phyloP scores from a whole-genome alignment of 2,329 filamentous ascomycete genomes.

The Chalara sp. region DNA sequence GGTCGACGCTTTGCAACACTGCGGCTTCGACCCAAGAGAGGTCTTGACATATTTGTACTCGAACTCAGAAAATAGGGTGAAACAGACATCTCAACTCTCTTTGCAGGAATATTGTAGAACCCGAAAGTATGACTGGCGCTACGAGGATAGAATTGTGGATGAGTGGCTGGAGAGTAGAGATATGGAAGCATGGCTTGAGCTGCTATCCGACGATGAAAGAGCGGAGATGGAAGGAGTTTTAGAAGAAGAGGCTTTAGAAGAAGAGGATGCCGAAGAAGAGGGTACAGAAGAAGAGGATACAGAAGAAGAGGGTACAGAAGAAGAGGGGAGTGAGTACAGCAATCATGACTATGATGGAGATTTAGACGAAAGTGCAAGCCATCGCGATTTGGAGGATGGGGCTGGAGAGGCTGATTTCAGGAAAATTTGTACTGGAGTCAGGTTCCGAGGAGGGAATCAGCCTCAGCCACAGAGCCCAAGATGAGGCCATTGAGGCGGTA shows the following conservation, averaged over 20 bases:
- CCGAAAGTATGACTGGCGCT: background rate
- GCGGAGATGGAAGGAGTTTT: conserved; percentile 8
- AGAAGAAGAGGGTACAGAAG: background rate
- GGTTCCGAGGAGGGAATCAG: too few species aligned
- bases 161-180: background rate
- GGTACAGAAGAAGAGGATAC: conserved; percentile 8
- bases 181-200: background rate
- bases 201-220: background rate
- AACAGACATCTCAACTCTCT: background rate
- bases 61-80: background rate
- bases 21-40: conserved; percentile 8
- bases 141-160: background rate
- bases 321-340: background rate
- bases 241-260: background rate
- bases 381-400: too few species aligned
- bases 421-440: too few species aligned
- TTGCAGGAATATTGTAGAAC: background rate
- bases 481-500: too few species aligned
- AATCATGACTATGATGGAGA: too few species aligned
- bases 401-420: too few species aligned
- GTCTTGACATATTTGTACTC: background rate
- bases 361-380: too few species aligned
- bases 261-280: background rate
- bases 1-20: conserved; percentile 11
- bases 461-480: too few species aligned